These are phyloP conservation scores for Rugonectria rugulosa DNA, from an alignment of 2,329 filamentous ascomycete species.

Conservation along the genomic window DNA sequence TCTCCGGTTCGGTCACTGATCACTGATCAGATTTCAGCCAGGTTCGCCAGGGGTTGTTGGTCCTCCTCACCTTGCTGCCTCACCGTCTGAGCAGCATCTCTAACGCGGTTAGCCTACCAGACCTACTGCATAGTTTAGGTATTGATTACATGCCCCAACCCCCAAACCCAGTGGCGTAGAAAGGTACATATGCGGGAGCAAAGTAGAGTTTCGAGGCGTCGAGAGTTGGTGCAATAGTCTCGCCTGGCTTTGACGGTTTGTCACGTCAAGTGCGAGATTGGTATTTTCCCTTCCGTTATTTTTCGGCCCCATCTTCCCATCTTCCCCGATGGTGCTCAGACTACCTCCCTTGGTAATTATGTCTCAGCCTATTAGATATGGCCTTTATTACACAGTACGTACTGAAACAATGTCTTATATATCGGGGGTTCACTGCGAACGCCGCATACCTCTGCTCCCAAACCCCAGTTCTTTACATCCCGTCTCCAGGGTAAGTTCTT, in stretches of 20 bases:
- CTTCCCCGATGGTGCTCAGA: neutral
- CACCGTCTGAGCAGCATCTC: too few relatives aligned
- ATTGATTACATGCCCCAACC: too few relatives aligned
- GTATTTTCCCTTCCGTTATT: neutral
- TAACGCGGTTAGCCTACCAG: too few relatives aligned
- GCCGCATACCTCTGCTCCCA: too few relatives aligned
- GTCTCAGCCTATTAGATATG: neutral
- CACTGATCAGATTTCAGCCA: neutral
- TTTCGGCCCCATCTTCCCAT: neutral
- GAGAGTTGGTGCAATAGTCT: neutral
- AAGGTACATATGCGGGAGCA: slow-evolving; percentile 1
- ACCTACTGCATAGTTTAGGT: too few relatives aligned
- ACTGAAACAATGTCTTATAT: too few relatives aligned
- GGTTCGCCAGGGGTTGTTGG: neutral
- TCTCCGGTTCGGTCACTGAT: neutral
- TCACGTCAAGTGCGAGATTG: neutral
- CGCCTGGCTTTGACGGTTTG: neutral
- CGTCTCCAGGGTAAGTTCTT: too few relatives aligned
- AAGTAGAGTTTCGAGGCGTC: neutral
- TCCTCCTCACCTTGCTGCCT: neutral
- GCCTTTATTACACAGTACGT: too few relatives aligned
- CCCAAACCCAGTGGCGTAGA: too few relatives aligned
- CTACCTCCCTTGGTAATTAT: neutral
- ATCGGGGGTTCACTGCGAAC: too few relatives aligned
- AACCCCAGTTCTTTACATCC: too few relatives aligned